Evolutionary conservation across 208 protist species (phyloP).

Genomic region (Leishmania lainsoni): DNA sequence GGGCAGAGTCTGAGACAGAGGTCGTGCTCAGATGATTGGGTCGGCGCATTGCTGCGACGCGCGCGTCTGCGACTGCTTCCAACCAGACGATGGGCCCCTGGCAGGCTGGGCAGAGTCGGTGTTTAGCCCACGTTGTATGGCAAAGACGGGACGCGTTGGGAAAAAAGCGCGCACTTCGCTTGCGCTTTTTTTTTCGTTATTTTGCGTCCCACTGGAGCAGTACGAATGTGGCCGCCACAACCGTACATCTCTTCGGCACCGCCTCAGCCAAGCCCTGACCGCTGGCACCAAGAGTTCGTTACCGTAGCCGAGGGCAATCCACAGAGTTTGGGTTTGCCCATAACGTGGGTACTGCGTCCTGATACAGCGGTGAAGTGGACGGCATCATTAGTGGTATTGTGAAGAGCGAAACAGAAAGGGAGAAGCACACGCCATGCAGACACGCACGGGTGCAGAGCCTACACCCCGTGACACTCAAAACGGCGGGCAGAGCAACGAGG

Average conservation of each 20-base stretch:
- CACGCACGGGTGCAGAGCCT: neutral
- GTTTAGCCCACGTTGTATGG: neutral
- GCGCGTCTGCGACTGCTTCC: neutral
- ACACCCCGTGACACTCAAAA: neutral
- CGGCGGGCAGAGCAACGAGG: neutral
- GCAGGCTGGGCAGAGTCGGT: neutral
- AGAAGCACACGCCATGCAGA: neutral
- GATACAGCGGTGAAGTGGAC: neutral
- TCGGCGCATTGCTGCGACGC: neutral
- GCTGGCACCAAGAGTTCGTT: neutral
- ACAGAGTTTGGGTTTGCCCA: neutral
- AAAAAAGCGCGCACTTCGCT: neutral
- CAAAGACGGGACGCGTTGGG: neutral
- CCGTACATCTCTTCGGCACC: neutral
- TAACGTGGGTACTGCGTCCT: neutral
- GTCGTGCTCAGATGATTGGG: neutral
- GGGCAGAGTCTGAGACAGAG: neutral
- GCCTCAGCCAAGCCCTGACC: neutral
- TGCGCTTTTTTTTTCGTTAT: neutral
- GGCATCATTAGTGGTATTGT: neutral
- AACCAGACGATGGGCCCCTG: neutral
- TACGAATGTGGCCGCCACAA: neutral
- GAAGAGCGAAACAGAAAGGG: neutral
- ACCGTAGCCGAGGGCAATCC: neutral
- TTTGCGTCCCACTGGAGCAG: neutral